Conservation (phyloP, 2,329 filamentous ascomycete species). For the Oidium heveae region DNA sequence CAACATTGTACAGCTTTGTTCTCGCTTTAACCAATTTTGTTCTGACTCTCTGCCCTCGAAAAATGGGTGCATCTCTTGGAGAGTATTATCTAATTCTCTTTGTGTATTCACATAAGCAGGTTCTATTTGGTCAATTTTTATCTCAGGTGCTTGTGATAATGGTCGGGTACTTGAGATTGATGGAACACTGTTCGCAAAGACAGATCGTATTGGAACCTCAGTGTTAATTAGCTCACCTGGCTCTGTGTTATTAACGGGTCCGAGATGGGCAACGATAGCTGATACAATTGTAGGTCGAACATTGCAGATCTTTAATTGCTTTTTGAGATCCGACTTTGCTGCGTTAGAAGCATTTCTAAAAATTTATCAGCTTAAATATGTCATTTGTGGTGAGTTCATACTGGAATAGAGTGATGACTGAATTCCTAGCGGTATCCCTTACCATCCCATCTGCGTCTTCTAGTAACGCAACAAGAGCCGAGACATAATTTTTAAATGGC, state of each 20-base stretch:
- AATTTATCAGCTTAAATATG: conserved; percentile 2
- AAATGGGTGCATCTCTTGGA: conserved; percentile 52
- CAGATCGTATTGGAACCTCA: conserved; percentile 18
- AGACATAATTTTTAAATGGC: conserved; percentile 63
- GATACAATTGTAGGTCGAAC: conserved; percentile 69
- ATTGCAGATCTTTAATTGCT: conserved; percentile 59
- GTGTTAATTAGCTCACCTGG: conserved; percentile 8
- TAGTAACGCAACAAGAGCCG: conserved; percentile 57
- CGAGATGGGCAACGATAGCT: conserved; percentile 53
- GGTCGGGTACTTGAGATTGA: conserved; percentile 21
- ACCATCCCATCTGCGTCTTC: conserved; percentile 80
- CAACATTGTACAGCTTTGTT: conserved; percentile 54
- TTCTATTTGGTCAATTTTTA: conserved; percentile 43
- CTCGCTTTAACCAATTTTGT: conserved; percentile 70
- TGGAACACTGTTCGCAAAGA: conserved; percentile 26
- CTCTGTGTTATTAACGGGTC: conserved; percentile 20
- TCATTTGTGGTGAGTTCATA: conserved; percentile 16
- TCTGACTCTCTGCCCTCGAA: conserved; percentile 83
- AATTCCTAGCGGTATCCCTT: conserved; percentile 57
- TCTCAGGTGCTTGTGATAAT: conserved; percentile 35
- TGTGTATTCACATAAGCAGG: conserved; percentile 64
- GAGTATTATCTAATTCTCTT: conserved; percentile 68
- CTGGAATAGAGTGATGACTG: conserved; percentile 71
- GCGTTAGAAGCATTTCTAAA: conserved; percentile 47
- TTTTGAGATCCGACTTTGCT: conserved; percentile 74